These are phyloP conservation scores for Metarhizium sp. DNA, from an alignment of 2,329 filamentous ascomycete genomes.

Conservation along the genomic window DNA sequence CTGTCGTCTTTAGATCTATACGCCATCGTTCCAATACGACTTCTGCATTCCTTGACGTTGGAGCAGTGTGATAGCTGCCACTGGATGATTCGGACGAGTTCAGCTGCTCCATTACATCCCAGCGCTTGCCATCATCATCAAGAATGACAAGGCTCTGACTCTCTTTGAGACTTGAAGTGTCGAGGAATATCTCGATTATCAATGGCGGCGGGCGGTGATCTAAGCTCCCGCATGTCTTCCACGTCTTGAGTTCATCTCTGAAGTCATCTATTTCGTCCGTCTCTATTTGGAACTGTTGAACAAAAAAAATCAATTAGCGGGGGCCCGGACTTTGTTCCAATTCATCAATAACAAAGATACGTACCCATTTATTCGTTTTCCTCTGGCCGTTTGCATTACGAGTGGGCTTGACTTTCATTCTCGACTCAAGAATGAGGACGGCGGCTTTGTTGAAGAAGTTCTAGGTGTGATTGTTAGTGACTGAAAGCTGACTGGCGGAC, in stretches of 20 bases:
- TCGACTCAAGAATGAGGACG: constrained; percentile 71
- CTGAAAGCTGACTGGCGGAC: too few relatives aligned
- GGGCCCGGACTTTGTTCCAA: not conserved
- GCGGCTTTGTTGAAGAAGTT: constrained; percentile 89
- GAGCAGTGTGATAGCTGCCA: constrained; percentile 32
- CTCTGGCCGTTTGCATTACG: constrained; percentile 30
- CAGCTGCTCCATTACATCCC: constrained; percentile 82
- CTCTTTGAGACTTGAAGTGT: constrained; percentile 66
- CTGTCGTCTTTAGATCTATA: constrained; percentile 58
- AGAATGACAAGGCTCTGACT: constrained; percentile 82
- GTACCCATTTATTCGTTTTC: constrained; percentile 80
- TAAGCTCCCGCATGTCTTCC: constrained; percentile 71
- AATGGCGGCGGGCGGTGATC: constrained; percentile 72
- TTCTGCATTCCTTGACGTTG: constrained; percentile 48
- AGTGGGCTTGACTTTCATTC: constrained; percentile 57
- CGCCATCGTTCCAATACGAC: constrained; percentile 88
- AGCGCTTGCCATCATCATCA: constrained; percentile 83
- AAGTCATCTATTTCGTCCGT: constrained; percentile 89
- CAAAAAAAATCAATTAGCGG: not conserved
- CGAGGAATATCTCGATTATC: constrained; percentile 84
- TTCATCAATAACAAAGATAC: constrained; percentile 20
- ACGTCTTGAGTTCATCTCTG: constrained; percentile 67
- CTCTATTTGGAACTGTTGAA: constrained; percentile 78
- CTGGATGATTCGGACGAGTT: constrained; percentile 47
- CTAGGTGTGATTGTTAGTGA: constrained; percentile 34